Percentiles rank a stretch among this genome's conserved stretches.
Conservation (phyloP, 805 yeast genomes). For the Candida takata region DNA sequence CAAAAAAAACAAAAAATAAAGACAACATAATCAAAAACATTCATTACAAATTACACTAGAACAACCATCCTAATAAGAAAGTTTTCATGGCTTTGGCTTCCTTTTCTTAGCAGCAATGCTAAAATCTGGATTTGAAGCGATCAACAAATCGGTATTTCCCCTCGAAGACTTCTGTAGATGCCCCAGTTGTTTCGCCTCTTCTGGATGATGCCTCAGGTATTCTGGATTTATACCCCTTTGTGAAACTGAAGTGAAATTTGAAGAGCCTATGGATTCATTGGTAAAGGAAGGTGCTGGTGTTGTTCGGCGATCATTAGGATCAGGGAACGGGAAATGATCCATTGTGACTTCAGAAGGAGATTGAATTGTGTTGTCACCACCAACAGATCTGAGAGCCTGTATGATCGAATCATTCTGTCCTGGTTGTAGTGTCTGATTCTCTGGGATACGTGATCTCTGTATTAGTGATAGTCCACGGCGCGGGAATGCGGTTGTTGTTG, state of each 20-base stretch:
- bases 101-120: slow-evolving; percentile 7
- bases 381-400: background rate
- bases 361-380: background rate
- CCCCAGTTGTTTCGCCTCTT: slow-evolving; percentile 6
- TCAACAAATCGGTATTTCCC: slow-evolving; percentile 11
- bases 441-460: slow-evolving; percentile 13
- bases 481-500: slow-evolving; percentile 10
- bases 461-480: slow-evolving; percentile 12
- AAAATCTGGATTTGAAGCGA: slow-evolving; percentile 21
- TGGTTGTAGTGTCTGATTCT: background rate
- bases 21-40: no score
- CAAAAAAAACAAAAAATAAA: no score
- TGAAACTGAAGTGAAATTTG: slow-evolving; percentile 71
- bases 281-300: slow-evolving; percentile 28
- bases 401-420: no score
- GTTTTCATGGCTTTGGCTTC: slow-evolving; percentile 3
- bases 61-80: background rate
- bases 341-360: slow-evolving; percentile 5
- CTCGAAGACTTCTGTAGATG: background rate
- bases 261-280: slow-evolving; percentile 28
- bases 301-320: slow-evolving; percentile 19
- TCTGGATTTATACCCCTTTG: slow-evolving; percentile 66
- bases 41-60: no score
- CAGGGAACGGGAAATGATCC: slow-evolving; percentile 17
- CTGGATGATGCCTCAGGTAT: slow-evolving; percentile 30